Base-by-base conservation (phyloP, 352 stramenopile species). In the Globisporangium nodosum region DNA sequence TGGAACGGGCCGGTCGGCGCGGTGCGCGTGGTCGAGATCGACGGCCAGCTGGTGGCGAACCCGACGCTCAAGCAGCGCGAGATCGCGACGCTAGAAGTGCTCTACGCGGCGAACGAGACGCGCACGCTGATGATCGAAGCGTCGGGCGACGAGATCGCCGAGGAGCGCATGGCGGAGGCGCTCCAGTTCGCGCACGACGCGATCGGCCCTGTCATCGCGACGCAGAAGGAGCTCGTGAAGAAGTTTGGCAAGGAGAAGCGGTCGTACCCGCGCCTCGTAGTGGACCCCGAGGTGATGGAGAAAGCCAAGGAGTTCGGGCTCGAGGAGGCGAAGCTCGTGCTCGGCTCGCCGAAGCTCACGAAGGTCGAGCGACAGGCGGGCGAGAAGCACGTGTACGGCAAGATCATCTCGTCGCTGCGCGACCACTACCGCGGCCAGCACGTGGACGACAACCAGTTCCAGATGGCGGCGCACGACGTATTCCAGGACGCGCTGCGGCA, bases 31-130 rank as follows among this genome's bases (percentile, higher is more conserved):
- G 82, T 85, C 8, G 76, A 93, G 35, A 68, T 94, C 21, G 71
- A 89, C 61, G 88, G 90, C 40, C 77, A 94, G 52, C 72, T 98
- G 30, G 76, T 98, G n/a, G 65, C 94, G n/a, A 98, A 99, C 74
- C 89, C 89, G 24, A 96, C 87, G 21, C 70, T 71, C 5, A 65
- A 69, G 24, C 84, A 95, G 63, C 81, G 79, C 37, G 78, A 88
- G 48, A 63, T 74, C 11, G 82, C 74, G 54, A 92, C 73, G 43
- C 78, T 95, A 24, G 76, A 95, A 65, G 64, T 97, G 50, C 61
- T 97, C 20, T 97, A 96, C 62, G 87, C 88, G 15, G 89, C 73
- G 27, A 96, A 77, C 37, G 76, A 82, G 39, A 59, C 71, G 30
- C 78, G 85, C 39, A 84, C 80, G 56, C 58, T 97, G 30, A 96